phyloP scores from a whole-genome alignment of 495 filamentous ascomycete genomes.

The Penicillium odoratum region DNA sequence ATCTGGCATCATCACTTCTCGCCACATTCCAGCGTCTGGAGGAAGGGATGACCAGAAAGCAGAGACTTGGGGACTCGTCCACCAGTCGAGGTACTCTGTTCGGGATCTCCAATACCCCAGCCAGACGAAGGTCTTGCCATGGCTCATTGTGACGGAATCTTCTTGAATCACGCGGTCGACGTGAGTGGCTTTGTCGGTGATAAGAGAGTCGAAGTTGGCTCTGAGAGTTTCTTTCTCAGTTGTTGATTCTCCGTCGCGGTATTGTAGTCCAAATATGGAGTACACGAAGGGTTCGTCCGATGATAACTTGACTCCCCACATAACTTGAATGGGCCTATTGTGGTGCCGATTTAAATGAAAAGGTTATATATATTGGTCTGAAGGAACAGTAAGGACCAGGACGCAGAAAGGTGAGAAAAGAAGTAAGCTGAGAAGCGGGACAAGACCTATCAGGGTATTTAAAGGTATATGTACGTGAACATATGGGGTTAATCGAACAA shows the following conservation, averaged over 20 bases:
- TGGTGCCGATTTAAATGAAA: too few species aligned
- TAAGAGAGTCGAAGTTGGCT: slow-evolving; percentile 7
- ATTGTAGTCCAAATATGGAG: slow-evolving; percentile 22
- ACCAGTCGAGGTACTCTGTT: slow-evolving; percentile 17
- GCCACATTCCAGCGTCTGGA: slow-evolving; percentile 27
- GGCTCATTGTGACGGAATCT: background rate
- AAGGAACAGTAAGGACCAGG: too few species aligned
- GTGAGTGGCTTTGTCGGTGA: slow-evolving; percentile 2
- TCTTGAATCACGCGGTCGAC: slow-evolving; percentile 17
- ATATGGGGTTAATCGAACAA: too few species aligned
- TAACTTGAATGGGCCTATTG: background rate
- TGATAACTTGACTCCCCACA: slow-evolving; percentile 8
- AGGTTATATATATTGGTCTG: too few species aligned
- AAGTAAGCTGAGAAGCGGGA: too few species aligned
- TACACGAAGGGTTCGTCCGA: slow-evolving; percentile 10
- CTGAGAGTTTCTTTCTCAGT: background rate
- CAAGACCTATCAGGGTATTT: too few species aligned
- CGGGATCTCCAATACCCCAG: slow-evolving; percentile 21
- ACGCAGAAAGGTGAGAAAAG: too few species aligned
- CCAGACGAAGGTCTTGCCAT: slow-evolving; percentile 13
- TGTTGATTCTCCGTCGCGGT: background rate
- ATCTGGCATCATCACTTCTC: slow-evolving; percentile 26
- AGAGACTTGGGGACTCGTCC: slow-evolving; percentile 12
- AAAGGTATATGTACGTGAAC: too few species aligned
- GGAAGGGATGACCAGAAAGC: slow-evolving; percentile 29